A percentile compares a stretch with the other conserved stretches of the same genome.
phyloP scores from a whole-genome alignment of 768 basidiomycete species.

The Boletus sensibilis region DNA sequence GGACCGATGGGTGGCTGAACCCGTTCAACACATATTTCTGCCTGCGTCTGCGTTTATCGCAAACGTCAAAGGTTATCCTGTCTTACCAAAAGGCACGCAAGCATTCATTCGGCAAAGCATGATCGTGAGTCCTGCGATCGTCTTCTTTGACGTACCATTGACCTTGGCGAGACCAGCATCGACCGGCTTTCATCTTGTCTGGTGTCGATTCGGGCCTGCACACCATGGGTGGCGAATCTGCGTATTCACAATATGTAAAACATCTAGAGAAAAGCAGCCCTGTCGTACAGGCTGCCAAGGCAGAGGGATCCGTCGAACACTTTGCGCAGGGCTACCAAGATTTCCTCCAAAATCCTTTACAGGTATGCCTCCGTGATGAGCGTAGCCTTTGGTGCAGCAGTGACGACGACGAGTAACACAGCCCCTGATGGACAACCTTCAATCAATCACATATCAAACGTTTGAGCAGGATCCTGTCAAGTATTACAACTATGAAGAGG shows the following conservation, averaged over 20 bases:
- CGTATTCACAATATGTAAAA: slow-evolving; percentile 87
- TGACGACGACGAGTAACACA: slow-evolving; percentile 32
- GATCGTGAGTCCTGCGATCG: slow-evolving; percentile 53
- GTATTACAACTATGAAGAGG: slow-evolving; percentile 94
- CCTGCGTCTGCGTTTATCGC: slow-evolving; percentile 92
- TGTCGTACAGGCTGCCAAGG: slow-evolving; percentile 58
- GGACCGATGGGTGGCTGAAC: slow-evolving; percentile 89
- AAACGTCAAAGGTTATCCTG: slow-evolving; percentile 95
- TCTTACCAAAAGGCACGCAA: slow-evolving; percentile 91
- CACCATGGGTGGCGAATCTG: slow-evolving; percentile 73
- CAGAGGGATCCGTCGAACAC: slow-evolving; percentile 77
- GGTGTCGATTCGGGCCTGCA: slow-evolving; percentile 67
- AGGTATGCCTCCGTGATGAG: slow-evolving; percentile 48
- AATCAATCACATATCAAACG: slow-evolving; percentile 93
- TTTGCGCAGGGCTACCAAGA: slow-evolving; percentile 94
- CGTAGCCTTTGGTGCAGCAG: background rate
- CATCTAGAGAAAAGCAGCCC: slow-evolving; percentile 81
- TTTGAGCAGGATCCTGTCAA: slow-evolving; percentile 99
- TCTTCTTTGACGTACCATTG: slow-evolving; percentile 16
- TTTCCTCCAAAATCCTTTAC: slow-evolving; percentile 91
- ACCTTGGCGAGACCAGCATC: slow-evolving; percentile 55
- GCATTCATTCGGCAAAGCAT: slow-evolving; percentile 87
- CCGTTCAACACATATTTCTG: slow-evolving; percentile 83
- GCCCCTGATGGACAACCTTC: slow-evolving; percentile 97
- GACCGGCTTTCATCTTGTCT: slow-evolving; percentile 80